Percentiles rank a stretch among this genome's conserved stretches.
Conservation (phyloP, 176 grass and related monocot species). For the Typha latifolia region DNA sequence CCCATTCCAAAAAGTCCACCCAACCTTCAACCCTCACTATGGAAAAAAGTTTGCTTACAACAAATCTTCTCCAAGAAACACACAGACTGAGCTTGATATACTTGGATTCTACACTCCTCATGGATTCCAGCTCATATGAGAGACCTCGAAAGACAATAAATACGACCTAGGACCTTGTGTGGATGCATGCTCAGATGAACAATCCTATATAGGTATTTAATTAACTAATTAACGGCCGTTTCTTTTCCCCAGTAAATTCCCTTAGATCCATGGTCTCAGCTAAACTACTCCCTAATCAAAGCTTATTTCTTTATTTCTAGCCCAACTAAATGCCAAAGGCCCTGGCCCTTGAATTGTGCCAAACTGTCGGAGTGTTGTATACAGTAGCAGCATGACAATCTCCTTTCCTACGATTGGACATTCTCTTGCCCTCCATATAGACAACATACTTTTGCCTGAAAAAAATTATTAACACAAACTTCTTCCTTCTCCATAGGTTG, state of each 20-base stretch:
- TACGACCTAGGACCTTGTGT: neutral
- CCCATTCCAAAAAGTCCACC: conserved; percentile 6
- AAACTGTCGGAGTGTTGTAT: conserved; percentile 36
- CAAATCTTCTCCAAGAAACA: conserved; percentile 16
- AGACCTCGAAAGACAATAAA: conserved; percentile 31
- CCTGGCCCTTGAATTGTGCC: conserved; percentile 39
- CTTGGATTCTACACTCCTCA: conserved; percentile 30
- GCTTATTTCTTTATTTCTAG: conserved; percentile 24
- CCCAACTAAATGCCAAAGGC: conserved; percentile 26
- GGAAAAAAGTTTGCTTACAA: conserved; percentile 15
- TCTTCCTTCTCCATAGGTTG: neutral
- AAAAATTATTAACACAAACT: neutral
- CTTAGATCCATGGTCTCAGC: conserved; percentile 25
- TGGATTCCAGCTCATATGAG: conserved; percentile 41
- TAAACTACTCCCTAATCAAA: conserved; percentile 21
- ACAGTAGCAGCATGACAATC: conserved; percentile 24
- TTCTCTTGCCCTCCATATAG: conserved; percentile 25
- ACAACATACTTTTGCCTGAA: neutral
- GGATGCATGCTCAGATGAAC: conserved; percentile 10
- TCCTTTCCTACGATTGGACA: conserved; percentile 44
- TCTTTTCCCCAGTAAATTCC: conserved; percentile 25
- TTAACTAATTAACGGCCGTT: conserved; percentile 14
- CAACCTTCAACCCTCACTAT: conserved; percentile 20
- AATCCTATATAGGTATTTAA: neutral
- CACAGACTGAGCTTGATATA: conserved; percentile 15